A percentile compares a stretch with the other conserved stretches of the same genome.
These are phyloP conservation scores for Bodo saltans DNA, from an alignment of 78 protist genomes.

Conservation along the genomic window DNA sequence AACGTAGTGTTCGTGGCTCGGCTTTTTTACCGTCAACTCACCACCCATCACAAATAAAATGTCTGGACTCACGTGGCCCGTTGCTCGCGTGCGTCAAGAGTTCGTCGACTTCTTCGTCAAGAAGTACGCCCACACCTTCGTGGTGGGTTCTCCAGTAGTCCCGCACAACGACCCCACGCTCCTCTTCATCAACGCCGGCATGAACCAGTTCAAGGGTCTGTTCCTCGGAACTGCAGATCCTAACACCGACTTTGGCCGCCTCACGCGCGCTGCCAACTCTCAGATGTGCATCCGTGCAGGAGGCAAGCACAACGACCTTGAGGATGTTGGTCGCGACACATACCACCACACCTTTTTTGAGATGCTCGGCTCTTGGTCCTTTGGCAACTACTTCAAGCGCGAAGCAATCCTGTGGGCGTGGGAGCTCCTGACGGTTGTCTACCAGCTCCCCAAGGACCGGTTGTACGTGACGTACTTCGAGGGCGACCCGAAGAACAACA, in stretches of 20 bases:
- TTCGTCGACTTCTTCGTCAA: constrained; percentile 75
- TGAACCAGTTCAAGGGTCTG: constrained; percentile 95
- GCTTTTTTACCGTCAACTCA: no score
- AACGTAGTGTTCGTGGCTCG: no score
- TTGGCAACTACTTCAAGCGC: constrained; percentile 93
- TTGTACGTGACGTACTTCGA: constrained; percentile 92
- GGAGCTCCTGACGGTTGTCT: constrained; percentile 85
- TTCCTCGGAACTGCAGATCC: constrained; percentile 89
- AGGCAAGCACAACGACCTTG: constrained; percentile 98
- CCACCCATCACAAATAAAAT: no score
- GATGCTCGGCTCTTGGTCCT: constrained; percentile 97
- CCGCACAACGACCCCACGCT: constrained; percentile 95
- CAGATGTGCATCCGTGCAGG: constrained; percentile 99
- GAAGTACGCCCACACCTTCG: constrained; percentile 62
- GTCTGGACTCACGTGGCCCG: constrained; percentile 41
- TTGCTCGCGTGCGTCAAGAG: constrained; percentile 64
- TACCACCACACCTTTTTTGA: constrained; percentile 99
- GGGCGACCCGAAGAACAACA: constrained; percentile 71
- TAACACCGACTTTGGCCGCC: constrained; percentile 56
- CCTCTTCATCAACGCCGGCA: constrained; percentile 95
- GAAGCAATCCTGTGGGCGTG: constrained; percentile 92
- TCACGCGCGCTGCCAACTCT: constrained; percentile 86
- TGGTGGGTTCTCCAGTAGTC: constrained; percentile 69
- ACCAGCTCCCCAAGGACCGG: constrained; percentile 67
- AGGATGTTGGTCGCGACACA: constrained; percentile 91